Evolutionary conservation across 1,284 basidiomycete genomes (phyloP).

Genomic region (Trichosporon sp.): DNA sequence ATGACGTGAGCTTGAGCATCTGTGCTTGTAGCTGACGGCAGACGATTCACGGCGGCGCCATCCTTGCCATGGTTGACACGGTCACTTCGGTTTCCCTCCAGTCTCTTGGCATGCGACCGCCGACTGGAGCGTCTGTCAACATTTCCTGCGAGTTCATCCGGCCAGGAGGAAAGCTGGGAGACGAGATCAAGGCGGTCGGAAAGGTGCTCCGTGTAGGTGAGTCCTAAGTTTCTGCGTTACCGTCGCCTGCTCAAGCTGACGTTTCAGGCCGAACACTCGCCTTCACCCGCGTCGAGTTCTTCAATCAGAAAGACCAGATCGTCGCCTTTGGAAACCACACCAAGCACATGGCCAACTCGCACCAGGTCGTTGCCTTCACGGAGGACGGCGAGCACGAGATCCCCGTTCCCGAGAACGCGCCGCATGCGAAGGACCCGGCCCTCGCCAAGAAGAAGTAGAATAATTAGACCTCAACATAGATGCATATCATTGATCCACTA

Average conservation of each 20-base stretch:
- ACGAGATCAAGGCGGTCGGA: slow-evolving; percentile 35
- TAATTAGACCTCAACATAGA: not conserved
- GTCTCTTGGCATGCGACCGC: slow-evolving; percentile 41
- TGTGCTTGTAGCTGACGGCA: slow-evolving; percentile 15
- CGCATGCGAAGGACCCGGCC: not conserved
- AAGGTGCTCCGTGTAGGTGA: slow-evolving; percentile 43
- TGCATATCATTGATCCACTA: not conserved
- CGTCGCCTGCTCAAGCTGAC: slow-evolving; percentile 1
- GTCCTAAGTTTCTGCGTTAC: not conserved
- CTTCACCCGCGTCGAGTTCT: slow-evolving; percentile 40
- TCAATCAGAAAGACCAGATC: slow-evolving; percentile 32
- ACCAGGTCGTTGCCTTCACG: slow-evolving; percentile 25
- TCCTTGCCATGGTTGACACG: slow-evolving; percentile 46
- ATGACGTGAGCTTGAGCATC: slow-evolving; percentile 30
- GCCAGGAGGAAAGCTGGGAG: slow-evolving; percentile 38
- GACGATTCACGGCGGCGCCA: slow-evolving; percentile 48
- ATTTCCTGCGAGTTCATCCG: slow-evolving; percentile 47
- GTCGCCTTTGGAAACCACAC: slow-evolving; percentile 48
- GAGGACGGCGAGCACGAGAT: slow-evolving; percentile 38
- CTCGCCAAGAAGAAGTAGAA: slow-evolving; percentile 2
- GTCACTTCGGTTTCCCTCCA: slow-evolving; percentile 45
- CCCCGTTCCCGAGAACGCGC: slow-evolving; percentile 9
- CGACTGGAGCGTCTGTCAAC: slow-evolving; percentile 45
- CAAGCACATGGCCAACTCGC: slow-evolving; percentile 40
- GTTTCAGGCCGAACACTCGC: slow-evolving; percentile 34